Conservation (phyloP, 495 filamentous ascomycete species). For the Podospora pseudoanserina region DNA sequence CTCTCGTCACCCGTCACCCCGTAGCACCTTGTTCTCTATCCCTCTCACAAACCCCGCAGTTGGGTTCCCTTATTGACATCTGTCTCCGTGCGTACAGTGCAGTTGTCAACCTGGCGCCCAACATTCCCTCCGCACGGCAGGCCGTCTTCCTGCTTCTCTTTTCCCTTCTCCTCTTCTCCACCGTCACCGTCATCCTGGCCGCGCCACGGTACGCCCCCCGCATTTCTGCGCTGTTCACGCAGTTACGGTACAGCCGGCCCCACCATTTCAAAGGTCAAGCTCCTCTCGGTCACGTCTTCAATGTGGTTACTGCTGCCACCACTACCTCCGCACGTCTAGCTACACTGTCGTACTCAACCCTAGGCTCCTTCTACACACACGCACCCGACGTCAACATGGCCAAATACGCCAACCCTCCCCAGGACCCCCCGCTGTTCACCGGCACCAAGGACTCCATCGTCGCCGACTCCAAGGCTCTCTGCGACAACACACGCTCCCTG, state of each 20-base stretch:
- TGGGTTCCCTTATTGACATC: background rate
- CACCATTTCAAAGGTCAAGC: constrained; percentile 18
- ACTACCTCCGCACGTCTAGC: constrained; percentile 13
- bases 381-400: constrained; percentile 28
- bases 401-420: constrained; percentile 68
- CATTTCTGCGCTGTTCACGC: constrained; percentile 59
- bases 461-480: constrained; percentile 70
- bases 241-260: constrained; percentile 37
- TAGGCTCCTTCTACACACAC: constrained; percentile 23
- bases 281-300: constrained; percentile 24
- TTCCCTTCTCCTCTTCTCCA: constrained; percentile 58
- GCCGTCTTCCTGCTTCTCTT: constrained; percentile 49
- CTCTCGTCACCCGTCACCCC: no score
- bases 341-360: constrained; percentile 22
- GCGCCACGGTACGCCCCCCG: constrained; percentile 61
- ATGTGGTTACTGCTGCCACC: constrained; percentile 20
- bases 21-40: background rate
- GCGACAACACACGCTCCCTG: constrained; percentile 61
- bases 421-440: constrained; percentile 80
- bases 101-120: constrained; percentile 41
- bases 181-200: constrained; percentile 72
- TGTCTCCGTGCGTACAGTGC: background rate
- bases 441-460: constrained; percentile 75
- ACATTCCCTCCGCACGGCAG: constrained; percentile 34
- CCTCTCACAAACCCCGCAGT: background rate